These are phyloP conservation scores for Penicillium sp. DNA, from an alignment of 2,329 filamentous ascomycete genomes.

Conservation along the genomic window DNA sequence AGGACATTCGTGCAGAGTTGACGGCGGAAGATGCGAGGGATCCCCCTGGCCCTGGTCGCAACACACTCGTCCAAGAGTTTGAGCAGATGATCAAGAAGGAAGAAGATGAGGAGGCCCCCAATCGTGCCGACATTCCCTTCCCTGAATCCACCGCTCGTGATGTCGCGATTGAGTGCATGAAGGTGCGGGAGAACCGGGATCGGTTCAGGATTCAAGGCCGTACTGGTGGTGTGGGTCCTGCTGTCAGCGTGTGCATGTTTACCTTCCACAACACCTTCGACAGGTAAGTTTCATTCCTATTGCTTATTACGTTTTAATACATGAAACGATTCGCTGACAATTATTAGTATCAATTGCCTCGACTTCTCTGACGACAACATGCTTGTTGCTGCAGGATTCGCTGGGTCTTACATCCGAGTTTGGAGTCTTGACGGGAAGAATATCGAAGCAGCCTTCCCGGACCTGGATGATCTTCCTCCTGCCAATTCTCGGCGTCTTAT, in stretches of 20 bases:
- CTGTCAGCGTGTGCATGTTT: constrained; percentile 92
- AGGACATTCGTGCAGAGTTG: constrained; percentile 85
- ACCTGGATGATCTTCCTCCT: constrained; percentile 65
- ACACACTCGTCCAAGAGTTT: constrained; percentile 83
- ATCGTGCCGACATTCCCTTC: constrained; percentile 78
- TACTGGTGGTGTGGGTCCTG: constrained; percentile 81
- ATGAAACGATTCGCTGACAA: constrained; percentile 52
- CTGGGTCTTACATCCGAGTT: constrained; percentile 93
- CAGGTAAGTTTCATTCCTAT: constrained; percentile 62
- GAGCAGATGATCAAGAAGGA: constrained; percentile 88
- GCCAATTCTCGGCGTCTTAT: constrained; percentile 77
- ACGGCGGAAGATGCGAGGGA: constrained; percentile 82
- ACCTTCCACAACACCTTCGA: constrained; percentile 97
- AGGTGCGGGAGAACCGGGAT: constrained; percentile 90
- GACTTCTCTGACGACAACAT: constrained; percentile 93
- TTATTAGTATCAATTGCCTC: constrained; percentile 72
- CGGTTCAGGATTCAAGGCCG: constrained; percentile 85
- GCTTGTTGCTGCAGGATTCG: constrained; percentile 85
- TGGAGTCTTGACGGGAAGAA: constrained; percentile 89
- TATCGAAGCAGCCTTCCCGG: constrained; percentile 70
- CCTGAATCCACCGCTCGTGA: constrained; percentile 88
- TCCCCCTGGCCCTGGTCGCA: constrained; percentile 72
- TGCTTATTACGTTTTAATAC: background rate
- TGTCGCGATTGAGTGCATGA: constrained; percentile 91
- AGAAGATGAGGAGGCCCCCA: constrained; percentile 82